Evolutionary conservation across 1,284 basidiomycete genomes (phyloP).

Genomic region (Rhodotorula sp.): DNA sequence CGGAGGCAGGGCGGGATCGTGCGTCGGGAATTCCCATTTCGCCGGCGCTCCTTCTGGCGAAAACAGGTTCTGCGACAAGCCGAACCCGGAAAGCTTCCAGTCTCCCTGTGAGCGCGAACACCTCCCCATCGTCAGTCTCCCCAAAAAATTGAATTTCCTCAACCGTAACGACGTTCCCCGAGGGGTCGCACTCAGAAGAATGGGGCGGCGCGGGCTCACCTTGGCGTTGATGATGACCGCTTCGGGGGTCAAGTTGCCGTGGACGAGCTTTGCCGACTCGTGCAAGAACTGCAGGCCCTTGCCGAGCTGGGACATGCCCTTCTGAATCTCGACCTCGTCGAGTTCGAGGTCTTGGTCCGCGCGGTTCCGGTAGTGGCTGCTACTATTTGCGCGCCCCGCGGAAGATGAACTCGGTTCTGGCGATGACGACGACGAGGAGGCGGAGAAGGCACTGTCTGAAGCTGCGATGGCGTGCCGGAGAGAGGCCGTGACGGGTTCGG

Average conservation of each 20-base stretch:
- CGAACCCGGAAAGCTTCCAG: conserved; percentile 94
- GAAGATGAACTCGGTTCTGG: background rate
- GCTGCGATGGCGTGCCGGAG: conserved; percentile 63
- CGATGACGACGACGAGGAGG: conserved; percentile 46
- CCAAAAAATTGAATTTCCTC: background rate
- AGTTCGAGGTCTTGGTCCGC: conserved; percentile 59
- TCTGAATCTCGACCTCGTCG: conserved; percentile 97
- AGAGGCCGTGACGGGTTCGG: conserved; percentile 8
- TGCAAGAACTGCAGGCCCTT: conserved; percentile 92
- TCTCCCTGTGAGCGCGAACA: conserved; percentile 65
- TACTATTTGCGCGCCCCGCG: conserved; percentile 44
- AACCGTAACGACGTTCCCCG: no score
- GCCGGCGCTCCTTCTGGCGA: conserved; percentile 70
- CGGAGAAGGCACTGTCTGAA: conserved; percentile 52
- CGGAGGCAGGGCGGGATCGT: conserved; percentile 73
- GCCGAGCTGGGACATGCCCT: conserved; percentile 89
- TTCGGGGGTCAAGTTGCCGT: conserved; percentile 84
- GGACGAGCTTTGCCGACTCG: conserved; percentile 82
- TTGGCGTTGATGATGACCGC: conserved; percentile 79
- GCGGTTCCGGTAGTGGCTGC: conserved; percentile 39
- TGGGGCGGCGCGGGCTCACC: conserved; percentile 55
- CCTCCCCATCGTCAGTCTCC: background rate
- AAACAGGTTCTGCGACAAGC: conserved; percentile 75
- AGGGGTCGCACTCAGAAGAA: background rate
- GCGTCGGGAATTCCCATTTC: conserved; percentile 83